phyloP scores from a whole-genome alignment of 768 basidiomycete species.

The Phylloporus arenicola region DNA sequence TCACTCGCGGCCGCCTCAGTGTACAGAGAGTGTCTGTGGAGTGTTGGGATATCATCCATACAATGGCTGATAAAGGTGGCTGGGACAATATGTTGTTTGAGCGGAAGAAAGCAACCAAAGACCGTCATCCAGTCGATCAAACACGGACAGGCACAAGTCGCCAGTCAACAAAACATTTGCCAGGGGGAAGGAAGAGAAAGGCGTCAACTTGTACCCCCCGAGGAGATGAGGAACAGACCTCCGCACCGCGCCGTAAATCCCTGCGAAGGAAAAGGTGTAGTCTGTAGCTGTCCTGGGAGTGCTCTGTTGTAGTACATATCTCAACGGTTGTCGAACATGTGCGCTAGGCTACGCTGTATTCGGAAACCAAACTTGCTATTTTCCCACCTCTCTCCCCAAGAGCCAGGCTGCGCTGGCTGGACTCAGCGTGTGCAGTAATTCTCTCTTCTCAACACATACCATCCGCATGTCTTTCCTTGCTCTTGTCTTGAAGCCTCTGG shows the following conservation, averaged over 20 bases:
- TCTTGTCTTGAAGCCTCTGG: slow-evolving; percentile 61
- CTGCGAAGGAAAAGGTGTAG: slow-evolving; percentile 12
- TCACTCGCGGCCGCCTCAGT: slow-evolving; percentile 77
- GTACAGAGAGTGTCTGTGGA: slow-evolving; percentile 71
- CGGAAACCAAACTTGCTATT: slow-evolving; percentile 10
- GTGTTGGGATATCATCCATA: slow-evolving; percentile 59
- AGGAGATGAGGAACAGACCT: slow-evolving; percentile 2
- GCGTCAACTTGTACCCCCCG: neutral
- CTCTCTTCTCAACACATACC: slow-evolving; percentile 9
- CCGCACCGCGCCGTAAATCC: slow-evolving; percentile 17
- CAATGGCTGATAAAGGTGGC: slow-evolving; percentile 68
- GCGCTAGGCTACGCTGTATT: too few species aligned
- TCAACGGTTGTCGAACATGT: neutral
- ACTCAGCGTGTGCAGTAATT: slow-evolving; percentile 21
- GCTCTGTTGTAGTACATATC: too few species aligned
- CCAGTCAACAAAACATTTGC: neutral
- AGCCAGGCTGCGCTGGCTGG: slow-evolving; percentile 20
- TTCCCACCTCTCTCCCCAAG: slow-evolving; percentile 28
- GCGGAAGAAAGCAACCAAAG: slow-evolving; percentile 28
- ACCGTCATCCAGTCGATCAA: neutral
- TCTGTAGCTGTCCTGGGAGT: neutral
- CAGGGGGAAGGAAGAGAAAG: slow-evolving; percentile 23
- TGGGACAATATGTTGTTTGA: slow-evolving; percentile 57
- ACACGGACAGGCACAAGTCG: neutral
- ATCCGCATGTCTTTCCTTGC: slow-evolving; percentile 57